Conservation (phyloP, 768 basidiomycete species). For the Dendrothele bispora region DNA sequence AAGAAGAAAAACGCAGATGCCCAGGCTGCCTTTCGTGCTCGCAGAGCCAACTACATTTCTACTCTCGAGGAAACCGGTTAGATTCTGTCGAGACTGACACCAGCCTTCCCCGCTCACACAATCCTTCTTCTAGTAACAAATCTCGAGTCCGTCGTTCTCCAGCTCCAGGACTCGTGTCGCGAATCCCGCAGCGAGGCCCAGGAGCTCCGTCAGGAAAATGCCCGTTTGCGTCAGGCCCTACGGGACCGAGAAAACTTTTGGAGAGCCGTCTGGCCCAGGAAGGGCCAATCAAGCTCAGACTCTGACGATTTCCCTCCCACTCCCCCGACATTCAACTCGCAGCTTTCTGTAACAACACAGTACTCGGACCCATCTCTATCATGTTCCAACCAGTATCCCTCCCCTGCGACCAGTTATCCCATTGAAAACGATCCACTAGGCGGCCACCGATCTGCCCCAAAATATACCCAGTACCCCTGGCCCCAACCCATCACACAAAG, state of each 20-base stretch:
- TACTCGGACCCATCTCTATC: too few relatives aligned
- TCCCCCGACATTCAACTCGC: slow-evolving; percentile 30
- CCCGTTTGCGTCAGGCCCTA: slow-evolving; percentile 59
- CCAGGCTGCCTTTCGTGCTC: slow-evolving; percentile 80
- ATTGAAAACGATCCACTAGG: too few relatives aligned
- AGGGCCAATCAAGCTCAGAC: slow-evolving; percentile 50
- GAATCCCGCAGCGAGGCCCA: slow-evolving; percentile 60
- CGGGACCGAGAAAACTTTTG: slow-evolving; percentile 76
- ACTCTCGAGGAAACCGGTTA: slow-evolving; percentile 81
- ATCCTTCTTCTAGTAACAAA: slow-evolving; percentile 36
- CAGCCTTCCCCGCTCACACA: slow-evolving; percentile 8
- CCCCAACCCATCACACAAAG: slow-evolving; percentile 29
- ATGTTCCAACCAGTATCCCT: slow-evolving; percentile 44
- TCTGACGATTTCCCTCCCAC: slow-evolving; percentile 55
- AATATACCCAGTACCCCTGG: slow-evolving; percentile 54
- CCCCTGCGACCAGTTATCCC: slow-evolving; percentile 46
- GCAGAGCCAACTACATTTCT: slow-evolving; percentile 84
- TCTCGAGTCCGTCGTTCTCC: slow-evolving; percentile 80
- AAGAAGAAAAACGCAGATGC: slow-evolving; percentile 92
- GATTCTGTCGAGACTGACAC: background rate
- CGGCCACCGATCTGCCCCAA: too few relatives aligned
- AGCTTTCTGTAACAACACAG: too few relatives aligned
- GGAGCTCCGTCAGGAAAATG: slow-evolving; percentile 67
- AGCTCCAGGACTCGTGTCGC: slow-evolving; percentile 79
- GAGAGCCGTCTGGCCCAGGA: slow-evolving; percentile 68